Evolutionary conservation across 768 basidiomycete genomes (phyloP), one percentile per base, ranked within the genome.

Genomic region (Lyophyllum semitale): DNA sequence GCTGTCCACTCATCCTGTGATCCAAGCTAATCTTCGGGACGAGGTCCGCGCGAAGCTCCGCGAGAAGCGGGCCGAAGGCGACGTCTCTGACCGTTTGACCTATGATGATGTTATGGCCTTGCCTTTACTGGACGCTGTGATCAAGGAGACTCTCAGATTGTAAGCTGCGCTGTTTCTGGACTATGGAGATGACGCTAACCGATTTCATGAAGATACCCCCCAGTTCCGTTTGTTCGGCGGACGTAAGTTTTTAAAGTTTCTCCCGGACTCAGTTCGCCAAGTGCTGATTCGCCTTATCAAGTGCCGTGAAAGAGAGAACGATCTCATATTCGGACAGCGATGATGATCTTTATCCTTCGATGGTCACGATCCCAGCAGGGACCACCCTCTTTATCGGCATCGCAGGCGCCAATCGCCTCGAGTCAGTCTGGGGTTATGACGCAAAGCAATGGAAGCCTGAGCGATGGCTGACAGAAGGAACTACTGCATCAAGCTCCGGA

Each of bases 391-490:
- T 83, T 42, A 68, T 83, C 30, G 72, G 78, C 1, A 78, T 84
- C 38, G 66, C 75, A 5, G 77, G 75, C 1, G 72, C 73, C 23
- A 84, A 85, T 58, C 68, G 79, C 9, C 67, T 81, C 18, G 74
- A 77, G 57, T 72, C 73, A 5, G 62, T 84, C 0, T 84, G 82
- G 84, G 84, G 84, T 9, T 49, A 64, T 13, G 73, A 76, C 47
- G 74, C 76, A 7, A 70, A 73, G 38, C 71, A 80, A 51, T 85
- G 83, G 82, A 77, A 74, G 42, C 83, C 84, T 4, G 76, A 80
- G 54, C 68, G 84, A 41, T 84, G 83, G 83, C 57, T 84, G 1
- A 52, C 49, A 4, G 53, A 64, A 2, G 55, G 61, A 20, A 64
- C 59, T 4, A 60, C 44, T 26, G 40, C 8, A 25, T 41, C 33